Percentiles rank a stretch among this genome's conserved stretches.
These are phyloP conservation scores for Chlorella variabilis DNA, from an alignment of 163 green algal species.

Conservation along the genomic window DNA sequence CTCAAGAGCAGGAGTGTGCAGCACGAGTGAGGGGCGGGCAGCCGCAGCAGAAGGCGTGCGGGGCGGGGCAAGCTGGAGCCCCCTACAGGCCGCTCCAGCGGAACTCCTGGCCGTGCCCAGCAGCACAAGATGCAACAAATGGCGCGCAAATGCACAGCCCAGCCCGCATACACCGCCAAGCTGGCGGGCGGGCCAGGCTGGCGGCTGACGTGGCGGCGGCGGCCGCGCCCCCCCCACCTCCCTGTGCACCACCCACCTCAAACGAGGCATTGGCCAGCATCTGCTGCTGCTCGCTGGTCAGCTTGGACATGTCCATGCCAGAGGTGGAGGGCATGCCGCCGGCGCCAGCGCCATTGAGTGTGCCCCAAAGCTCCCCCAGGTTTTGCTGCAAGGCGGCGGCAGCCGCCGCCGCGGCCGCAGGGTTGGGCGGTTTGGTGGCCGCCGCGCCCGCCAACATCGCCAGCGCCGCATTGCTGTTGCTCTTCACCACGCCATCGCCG, in stretches of 20 bases:
- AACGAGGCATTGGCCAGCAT: not conserved
- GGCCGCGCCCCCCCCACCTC: not conserved
- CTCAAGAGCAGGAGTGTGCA: not conserved
- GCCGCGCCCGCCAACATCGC: conserved; percentile 38
- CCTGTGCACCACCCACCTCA: not conserved
- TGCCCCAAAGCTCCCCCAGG: conserved; percentile 32
- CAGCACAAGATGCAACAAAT: too few relatives aligned
- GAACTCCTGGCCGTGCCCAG: too few relatives aligned
- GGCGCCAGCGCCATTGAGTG: conserved; percentile 4
- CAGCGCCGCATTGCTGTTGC: conserved; percentile 40
- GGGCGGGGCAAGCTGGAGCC: too few relatives aligned
- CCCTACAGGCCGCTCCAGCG: too few relatives aligned
- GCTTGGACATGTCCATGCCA: conserved; percentile 7
- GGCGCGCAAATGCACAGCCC: too few relatives aligned
- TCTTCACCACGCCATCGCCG: conserved; percentile 23
- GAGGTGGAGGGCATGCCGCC: too few relatives aligned
- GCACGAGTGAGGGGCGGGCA: too few relatives aligned
- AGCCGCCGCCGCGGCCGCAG: not conserved
- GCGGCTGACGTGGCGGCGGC: not conserved
- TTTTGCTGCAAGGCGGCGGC: conserved; percentile 28
- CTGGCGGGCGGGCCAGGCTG: conserved; percentile 3
- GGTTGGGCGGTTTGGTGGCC: conserved; percentile 9
- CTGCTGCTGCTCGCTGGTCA: conserved; percentile 27
- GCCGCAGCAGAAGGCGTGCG: too few relatives aligned
- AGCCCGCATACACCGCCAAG: not conserved